Conservation (phyloP, 2,329 filamentous ascomycete species). For the Aspergillus floridensis region DNA sequence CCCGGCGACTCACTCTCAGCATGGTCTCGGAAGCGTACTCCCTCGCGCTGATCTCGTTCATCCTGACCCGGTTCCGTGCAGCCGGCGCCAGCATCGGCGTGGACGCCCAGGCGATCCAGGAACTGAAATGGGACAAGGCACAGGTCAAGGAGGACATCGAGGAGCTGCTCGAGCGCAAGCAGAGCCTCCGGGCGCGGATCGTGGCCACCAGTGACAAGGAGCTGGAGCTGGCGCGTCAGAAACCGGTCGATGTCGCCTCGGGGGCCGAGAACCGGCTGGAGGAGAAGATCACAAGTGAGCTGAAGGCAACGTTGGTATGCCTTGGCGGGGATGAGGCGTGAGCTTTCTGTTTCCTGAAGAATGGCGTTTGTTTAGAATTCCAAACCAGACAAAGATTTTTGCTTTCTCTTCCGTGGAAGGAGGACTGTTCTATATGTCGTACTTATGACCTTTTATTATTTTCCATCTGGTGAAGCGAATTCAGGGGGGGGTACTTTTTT, state of each 20-base stretch:
- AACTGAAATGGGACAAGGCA: slow-evolving; percentile 71
- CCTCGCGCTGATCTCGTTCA: slow-evolving; percentile 69
- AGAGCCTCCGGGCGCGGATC: slow-evolving; percentile 68
- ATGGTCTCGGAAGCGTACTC: slow-evolving; percentile 76
- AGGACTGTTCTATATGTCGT: neutral
- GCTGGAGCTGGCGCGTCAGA: slow-evolving; percentile 56
- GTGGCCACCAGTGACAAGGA: slow-evolving; percentile 72
- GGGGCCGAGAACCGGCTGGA: slow-evolving; percentile 66
- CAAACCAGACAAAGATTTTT: neutral
- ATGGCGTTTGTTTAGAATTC: neutral
- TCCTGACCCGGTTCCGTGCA: slow-evolving; percentile 65
- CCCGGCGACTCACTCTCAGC: slow-evolving; percentile 67
- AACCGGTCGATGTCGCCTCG: slow-evolving; percentile 38
- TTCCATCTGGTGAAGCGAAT: neutral
- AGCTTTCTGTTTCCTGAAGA: slow-evolving; percentile 14
- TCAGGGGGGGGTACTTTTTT: neutral
- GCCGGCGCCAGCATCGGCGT: slow-evolving; percentile 62
- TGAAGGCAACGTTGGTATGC: slow-evolving; percentile 55
- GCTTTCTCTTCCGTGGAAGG: neutral
- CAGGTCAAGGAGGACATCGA: slow-evolving; percentile 78
- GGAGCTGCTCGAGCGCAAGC: slow-evolving; percentile 70
- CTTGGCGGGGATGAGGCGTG: slow-evolving; percentile 39
- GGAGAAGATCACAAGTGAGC: slow-evolving; percentile 68
- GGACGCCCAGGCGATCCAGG: slow-evolving; percentile 62
- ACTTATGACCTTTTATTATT: neutral